Percentiles rank a stretch among this genome's conserved stretches.
These are phyloP conservation scores for Sphagnum magellanicum DNA, from an alignment of 228 moss, liverwort and hornwort species.

Conservation along the genomic window DNA sequence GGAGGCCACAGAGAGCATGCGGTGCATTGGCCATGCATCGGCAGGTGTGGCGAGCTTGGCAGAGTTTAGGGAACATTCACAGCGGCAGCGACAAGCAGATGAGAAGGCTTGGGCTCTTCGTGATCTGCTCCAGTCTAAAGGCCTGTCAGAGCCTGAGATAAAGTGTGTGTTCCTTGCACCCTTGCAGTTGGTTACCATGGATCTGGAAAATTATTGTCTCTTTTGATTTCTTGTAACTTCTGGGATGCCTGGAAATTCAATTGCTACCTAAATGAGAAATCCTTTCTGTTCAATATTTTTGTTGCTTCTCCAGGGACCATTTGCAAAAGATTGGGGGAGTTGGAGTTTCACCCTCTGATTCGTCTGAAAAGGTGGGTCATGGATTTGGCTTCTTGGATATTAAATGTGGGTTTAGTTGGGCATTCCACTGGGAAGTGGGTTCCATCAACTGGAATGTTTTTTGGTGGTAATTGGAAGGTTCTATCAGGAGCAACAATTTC, in stretches of 20 bases:
- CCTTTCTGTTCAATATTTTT: no score
- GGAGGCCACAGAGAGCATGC: conserved; percentile 53
- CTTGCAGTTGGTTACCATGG: not conserved
- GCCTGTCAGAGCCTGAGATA: conserved; percentile 40
- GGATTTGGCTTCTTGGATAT: no score
- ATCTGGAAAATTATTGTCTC: not conserved
- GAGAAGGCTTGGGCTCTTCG: conserved; percentile 46
- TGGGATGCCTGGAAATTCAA: not conserved
- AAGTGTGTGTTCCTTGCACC: conserved; percentile 17
- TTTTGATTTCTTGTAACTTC: not conserved
- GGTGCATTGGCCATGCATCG: conserved; percentile 53
- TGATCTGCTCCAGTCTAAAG: conserved; percentile 46
- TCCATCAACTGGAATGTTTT: no score
- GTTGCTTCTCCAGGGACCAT: conserved; percentile 20
- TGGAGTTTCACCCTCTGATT: conserved; percentile 12
- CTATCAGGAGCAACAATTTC: no score
- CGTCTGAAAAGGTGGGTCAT: conserved; percentile 36
- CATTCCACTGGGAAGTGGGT: no score
- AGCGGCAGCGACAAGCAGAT: conserved; percentile 33
- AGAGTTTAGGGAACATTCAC: conserved; percentile 38
- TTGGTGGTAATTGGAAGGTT: no score
- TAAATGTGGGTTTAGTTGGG: no score
- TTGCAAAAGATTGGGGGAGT: conserved; percentile 31
- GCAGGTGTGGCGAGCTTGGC: conserved; percentile 45
- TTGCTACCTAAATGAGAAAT: no score